Evolutionary conservation across 2,329 filamentous ascomycete species (phyloP).

Genomic region (Penicillium sp.): DNA sequence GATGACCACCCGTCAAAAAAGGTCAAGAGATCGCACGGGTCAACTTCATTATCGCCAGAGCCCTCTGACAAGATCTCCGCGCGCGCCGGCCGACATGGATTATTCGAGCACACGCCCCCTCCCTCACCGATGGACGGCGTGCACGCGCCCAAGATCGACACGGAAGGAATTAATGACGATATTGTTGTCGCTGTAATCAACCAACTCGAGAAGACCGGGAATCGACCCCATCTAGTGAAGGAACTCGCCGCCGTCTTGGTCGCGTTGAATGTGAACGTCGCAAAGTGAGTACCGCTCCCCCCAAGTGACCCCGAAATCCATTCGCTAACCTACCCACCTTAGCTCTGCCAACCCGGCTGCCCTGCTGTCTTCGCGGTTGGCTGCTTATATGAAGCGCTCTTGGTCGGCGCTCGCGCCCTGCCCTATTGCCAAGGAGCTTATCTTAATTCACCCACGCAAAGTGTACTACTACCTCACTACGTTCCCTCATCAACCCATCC

Average conservation of each 20-base stretch:
- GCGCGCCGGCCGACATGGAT: conserved; percentile 47
- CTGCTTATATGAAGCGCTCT: conserved; percentile 83
- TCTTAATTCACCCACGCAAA: conserved; percentile 87
- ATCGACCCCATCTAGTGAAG: conserved; percentile 91
- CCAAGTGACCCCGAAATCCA: conserved; percentile 13
- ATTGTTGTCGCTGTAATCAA: conserved; percentile 90
- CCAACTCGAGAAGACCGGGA: conserved; percentile 85
- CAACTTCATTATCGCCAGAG: conserved; percentile 46
- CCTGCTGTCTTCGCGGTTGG: conserved; percentile 89
- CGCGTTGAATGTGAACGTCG: conserved; percentile 75
- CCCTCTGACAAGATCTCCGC: conserved; percentile 31
- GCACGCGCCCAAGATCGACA: conserved; percentile 64
- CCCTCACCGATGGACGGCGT: conserved; percentile 65
- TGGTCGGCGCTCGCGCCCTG: conserved; percentile 80
- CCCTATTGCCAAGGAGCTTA: conserved; percentile 88
- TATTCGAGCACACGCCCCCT: conserved; percentile 74
- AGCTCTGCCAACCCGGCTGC: conserved; percentile 96
- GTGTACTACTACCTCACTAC: conserved; percentile 96
- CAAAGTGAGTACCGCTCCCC: conserved; percentile 70
- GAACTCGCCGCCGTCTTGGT: conserved; percentile 82
- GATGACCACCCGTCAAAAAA: conserved; percentile 65
- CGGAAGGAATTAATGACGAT: conserved; percentile 86
- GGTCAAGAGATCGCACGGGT: conserved; percentile 75
- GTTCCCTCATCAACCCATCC: conserved; percentile 79
- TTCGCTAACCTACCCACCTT: conserved; percentile 19